Conservation (phyloP, 495 filamentous ascomycete species). For the Barbatosphaeria neglecta region DNA sequence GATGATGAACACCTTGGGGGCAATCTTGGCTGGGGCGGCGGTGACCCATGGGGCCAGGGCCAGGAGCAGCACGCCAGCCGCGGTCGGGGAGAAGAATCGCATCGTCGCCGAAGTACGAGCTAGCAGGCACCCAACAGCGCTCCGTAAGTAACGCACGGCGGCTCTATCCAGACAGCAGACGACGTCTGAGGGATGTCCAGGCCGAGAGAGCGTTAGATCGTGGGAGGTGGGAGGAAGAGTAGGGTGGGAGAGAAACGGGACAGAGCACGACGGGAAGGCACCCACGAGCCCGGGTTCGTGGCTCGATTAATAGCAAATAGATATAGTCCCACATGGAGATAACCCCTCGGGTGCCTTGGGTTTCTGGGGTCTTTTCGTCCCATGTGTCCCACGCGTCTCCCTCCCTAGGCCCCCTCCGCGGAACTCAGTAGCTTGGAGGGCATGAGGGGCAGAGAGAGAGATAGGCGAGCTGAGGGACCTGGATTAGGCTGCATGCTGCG, state of each 20-base stretch:
- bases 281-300: background rate
- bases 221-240: background rate
- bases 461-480: background rate
- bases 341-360: background rate
- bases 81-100: background rate
- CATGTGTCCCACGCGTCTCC: too few relatives aligned
- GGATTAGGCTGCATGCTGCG: background rate
- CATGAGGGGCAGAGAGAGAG: background rate
- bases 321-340: background rate
- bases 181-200: too few relatives aligned
- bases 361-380: too few relatives aligned
- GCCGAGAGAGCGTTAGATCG: too few relatives aligned
- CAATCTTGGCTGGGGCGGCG: conserved; percentile 23
- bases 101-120: too few relatives aligned
- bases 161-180: too few relatives aligned
- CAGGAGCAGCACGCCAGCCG: conserved; percentile 1
- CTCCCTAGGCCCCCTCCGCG: background rate
- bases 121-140: too few relatives aligned
- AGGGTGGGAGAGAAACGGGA: background rate
- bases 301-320: background rate
- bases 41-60: conserved; percentile 3
- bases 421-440: background rate
- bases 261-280: background rate
- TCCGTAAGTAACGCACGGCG: too few relatives aligned
- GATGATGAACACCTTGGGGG: conserved; percentile 59